Percentiles rank a stretch among this genome's conserved stretches.
phyloP scores from a whole-genome alignment of 495 filamentous ascomycete genomes.

The Filosporella fistucella region DNA sequence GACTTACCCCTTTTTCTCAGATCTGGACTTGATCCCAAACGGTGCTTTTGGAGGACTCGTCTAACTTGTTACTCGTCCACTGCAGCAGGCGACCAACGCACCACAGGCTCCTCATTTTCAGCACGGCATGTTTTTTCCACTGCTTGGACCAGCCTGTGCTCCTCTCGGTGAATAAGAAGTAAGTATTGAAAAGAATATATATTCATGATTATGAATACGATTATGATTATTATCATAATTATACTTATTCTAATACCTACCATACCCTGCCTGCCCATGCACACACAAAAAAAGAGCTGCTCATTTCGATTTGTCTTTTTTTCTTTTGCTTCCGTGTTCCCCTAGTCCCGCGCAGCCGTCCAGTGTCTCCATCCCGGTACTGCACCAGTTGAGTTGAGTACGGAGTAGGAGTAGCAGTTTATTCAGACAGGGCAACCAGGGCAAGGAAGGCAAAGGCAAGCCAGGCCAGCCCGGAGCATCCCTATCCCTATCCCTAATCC shows the following conservation, averaged over 20 bases:
- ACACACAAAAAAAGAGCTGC: no score
- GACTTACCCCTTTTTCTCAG: constrained; percentile 4
- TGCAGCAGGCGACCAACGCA: background rate
- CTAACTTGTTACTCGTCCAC: constrained; percentile 5
- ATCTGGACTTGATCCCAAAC: constrained; percentile 2
- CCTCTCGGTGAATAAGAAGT: background rate
- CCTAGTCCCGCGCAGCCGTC: constrained; percentile 17
- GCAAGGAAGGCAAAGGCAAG: no score
- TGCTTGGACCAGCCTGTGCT: constrained; percentile 7
- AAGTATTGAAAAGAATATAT: background rate
- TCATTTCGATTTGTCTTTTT: constrained; percentile 21
- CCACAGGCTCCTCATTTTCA: background rate
- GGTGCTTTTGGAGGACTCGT: constrained; percentile 1
- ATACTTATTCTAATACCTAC: background rate
- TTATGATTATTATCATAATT: background rate
- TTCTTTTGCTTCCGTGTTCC: constrained; percentile 13
- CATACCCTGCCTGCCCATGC: background rate
- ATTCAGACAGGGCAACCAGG: no score
- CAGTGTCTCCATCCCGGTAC: constrained; percentile 10
- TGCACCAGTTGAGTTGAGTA: no score
- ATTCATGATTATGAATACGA: background rate
- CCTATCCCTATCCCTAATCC: background rate
- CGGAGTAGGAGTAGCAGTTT: no score
- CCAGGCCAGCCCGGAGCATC: no score
- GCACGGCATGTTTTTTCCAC: background rate